These are phyloP conservation scores for Pestalotiopsis sp. DNA, from an alignment of 2,329 filamentous ascomycete species.

Conservation along the genomic window DNA sequence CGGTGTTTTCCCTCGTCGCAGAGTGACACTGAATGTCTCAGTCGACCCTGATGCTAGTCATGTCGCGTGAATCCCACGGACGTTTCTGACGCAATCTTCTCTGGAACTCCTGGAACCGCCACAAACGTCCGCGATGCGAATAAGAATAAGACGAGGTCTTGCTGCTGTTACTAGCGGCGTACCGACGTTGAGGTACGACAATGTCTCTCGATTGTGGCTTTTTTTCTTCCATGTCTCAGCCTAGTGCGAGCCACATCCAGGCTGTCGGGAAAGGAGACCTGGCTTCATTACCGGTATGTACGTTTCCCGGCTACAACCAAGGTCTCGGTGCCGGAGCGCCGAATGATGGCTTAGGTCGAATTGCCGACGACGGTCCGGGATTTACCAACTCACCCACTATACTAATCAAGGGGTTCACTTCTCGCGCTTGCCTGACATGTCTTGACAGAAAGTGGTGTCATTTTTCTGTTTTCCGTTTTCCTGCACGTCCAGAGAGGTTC, in stretches of 20 bases:
- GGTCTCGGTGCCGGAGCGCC: neutral
- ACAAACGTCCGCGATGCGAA: neutral
- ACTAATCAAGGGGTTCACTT: neutral
- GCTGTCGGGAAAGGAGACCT: neutral
- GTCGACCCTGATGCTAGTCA: neutral
- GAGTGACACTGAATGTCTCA: neutral
- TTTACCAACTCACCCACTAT: neutral
- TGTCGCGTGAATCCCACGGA: neutral
- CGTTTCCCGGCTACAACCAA: neutral
- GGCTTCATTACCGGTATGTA: too few relatives aligned
- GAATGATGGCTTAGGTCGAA: neutral
- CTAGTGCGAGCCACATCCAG: conserved; percentile 5
- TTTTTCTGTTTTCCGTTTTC: neutral
- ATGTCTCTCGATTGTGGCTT: neutral
- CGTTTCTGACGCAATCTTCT: neutral
- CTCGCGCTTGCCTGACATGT: neutral
- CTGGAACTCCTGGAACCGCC: neutral
- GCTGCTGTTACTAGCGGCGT: neutral
- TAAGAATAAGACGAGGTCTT: neutral
- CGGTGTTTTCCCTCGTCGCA: neutral
- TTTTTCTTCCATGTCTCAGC: neutral
- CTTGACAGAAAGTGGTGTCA: neutral
- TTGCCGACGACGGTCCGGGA: neutral
- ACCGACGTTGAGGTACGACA: neutral
- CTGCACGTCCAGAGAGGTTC: neutral